Conservation (phyloP, 2,329 filamentous ascomycete species). For the Apiospora koreana region DNA sequence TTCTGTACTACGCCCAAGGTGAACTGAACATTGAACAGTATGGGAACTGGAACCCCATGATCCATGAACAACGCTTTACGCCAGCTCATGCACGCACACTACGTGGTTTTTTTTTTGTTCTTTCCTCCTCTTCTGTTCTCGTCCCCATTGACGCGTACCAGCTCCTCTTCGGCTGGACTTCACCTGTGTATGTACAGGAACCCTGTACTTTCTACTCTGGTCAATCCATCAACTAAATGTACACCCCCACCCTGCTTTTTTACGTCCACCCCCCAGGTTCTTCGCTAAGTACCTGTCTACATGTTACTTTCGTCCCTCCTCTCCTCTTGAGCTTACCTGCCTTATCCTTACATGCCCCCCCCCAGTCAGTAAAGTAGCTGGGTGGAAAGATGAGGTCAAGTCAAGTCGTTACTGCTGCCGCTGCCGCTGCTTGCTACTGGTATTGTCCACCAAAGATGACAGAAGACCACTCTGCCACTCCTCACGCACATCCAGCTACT, state of each 20-base stretch:
- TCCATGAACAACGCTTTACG: neutral
- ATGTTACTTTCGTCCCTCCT: neutral
- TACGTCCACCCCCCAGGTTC: conserved; percentile 5
- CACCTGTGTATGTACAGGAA: conserved; percentile 4
- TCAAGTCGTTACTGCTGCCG: neutral
- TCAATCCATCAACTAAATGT: neutral
- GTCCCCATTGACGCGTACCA: conserved; percentile 1
- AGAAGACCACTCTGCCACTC: neutral
- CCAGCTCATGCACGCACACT: conserved; percentile 1
- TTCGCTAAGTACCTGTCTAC: conserved; percentile 3
- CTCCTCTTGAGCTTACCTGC: neutral
- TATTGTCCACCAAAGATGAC: neutral
- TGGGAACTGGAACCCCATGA: neutral
- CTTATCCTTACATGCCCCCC: neutral
- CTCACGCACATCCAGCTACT: neutral
- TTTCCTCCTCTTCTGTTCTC: neutral
- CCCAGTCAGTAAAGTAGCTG: conserved; percentile 3
- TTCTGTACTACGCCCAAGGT: neutral
- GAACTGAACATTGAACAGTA: neutral
- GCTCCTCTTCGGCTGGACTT: conserved; percentile 8
- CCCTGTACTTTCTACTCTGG: neutral
- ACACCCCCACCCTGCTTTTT: neutral
- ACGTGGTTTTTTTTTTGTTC: neutral
- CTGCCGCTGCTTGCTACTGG: neutral
- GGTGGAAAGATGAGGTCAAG: conserved; percentile 1